Conservation (phyloP, 805 yeast species). For the Priceomyces fermenticarens region DNA sequence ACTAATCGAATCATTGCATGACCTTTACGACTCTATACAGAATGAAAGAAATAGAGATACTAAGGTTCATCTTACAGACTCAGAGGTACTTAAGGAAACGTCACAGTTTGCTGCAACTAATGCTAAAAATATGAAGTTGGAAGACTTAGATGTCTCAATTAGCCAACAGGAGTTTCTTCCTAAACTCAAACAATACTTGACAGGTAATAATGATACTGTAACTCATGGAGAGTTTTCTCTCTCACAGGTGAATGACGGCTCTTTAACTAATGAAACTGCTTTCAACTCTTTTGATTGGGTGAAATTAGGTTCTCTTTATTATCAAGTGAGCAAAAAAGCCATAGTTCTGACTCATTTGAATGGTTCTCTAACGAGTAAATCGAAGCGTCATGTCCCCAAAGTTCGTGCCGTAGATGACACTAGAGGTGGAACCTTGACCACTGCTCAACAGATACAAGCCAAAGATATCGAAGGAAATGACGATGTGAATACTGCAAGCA, state of each 20-base stretch:
- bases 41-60: constrained; percentile 32
- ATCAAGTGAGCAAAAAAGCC: constrained; percentile 45
- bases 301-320: constrained; percentile 51
- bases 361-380: constrained; percentile 68
- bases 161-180: constrained; percentile 46
- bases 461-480: constrained; percentile 48
- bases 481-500: constrained; percentile 61
- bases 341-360: constrained; percentile 57
- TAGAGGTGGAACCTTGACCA: constrained; percentile 32
- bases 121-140: constrained; percentile 58
- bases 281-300: constrained; percentile 59
- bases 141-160: constrained; percentile 50
- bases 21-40: constrained; percentile 42
- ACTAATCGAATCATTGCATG: constrained; percentile 45
- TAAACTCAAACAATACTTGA: constrained; percentile 32
- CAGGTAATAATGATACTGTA: constrained; percentile 14
- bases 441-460: constrained; percentile 55
- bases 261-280: constrained; percentile 14
- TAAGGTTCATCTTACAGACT: constrained; percentile 46
- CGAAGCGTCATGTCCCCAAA: constrained; percentile 37
- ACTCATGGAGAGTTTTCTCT: background rate
- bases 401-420: constrained; percentile 42
- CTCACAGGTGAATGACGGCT: constrained; percentile 10
- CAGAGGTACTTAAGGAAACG: constrained; percentile 59
- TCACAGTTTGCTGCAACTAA: constrained; percentile 64